Percentiles rank a stretch among this genome's conserved stretches.
phyloP scores from a whole-genome alignment of 192 early-diverging fungal genomes.

The Podila epicladia region DNA sequence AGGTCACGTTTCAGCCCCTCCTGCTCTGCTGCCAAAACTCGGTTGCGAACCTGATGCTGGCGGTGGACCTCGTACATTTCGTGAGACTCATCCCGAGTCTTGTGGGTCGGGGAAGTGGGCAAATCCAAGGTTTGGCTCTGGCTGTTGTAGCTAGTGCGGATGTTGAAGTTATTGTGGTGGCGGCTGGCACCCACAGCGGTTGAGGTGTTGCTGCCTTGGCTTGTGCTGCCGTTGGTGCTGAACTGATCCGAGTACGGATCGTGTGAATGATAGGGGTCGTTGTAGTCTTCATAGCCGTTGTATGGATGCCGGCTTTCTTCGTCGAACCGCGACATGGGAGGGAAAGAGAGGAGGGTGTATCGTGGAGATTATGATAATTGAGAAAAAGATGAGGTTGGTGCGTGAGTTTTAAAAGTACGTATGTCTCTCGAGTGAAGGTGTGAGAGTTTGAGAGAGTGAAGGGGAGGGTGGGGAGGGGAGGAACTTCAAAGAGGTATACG shows the following conservation, averaged over 20 bases:
- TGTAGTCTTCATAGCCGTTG: background rate
- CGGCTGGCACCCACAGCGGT: too few species aligned
- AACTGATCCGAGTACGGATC: too few species aligned
- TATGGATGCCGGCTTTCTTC: background rate
- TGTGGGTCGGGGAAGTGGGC: slow-evolving; percentile 3
- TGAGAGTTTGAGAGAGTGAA: too few species aligned
- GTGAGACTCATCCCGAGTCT: background rate
- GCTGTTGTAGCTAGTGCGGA: slow-evolving; percentile 3
- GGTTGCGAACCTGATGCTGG: slow-evolving; percentile 19
- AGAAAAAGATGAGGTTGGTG: background rate
- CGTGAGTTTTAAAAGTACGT: too few species aligned
- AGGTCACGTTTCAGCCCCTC: slow-evolving; percentile 63
- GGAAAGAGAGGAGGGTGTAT: background rate
- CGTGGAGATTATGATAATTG: background rate
- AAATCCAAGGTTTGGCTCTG: background rate
- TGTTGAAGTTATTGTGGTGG: slow-evolving; percentile 1
- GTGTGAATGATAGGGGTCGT: too few species aligned
- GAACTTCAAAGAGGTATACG: background rate
- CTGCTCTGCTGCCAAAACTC: slow-evolving; percentile 28
- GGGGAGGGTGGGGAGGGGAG: background rate
- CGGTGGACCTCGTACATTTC: slow-evolving; percentile 33
- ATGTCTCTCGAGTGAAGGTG: too few species aligned
- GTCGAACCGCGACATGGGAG: background rate
- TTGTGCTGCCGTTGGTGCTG: too few species aligned
- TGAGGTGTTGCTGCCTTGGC: too few species aligned